Evolutionary conservation across 1,284 basidiomycete genomes (phyloP), one percentile per base, ranked within the genome.

Genomic region (Rhodotorula mucilaginosa): DNA sequence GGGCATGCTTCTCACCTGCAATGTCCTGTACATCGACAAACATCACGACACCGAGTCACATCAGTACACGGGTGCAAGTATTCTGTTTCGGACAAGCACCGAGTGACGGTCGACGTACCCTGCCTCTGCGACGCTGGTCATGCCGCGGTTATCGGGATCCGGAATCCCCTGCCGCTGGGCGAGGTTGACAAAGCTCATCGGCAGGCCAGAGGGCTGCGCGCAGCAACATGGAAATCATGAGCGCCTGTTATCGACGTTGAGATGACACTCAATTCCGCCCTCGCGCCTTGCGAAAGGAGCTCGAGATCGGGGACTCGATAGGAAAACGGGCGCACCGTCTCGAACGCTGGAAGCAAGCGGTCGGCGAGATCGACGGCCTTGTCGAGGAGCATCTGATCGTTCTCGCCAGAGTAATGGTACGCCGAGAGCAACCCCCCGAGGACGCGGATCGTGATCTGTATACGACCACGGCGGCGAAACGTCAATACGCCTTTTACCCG

Each of bases 351-450:
- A n/a, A 95, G 83, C 21, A 98, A 86, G 15, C 94, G 87, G 75
- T 93, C 88, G 16, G 88, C 95, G 3, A 97, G 86, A 74, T 96
- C 92, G 16, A 85, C 82, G 1, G 93, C 91, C 70, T 87, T 87
- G 51, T 88, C 84, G 26, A 97, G 86, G 80, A 88, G 93, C 12
- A 95, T 78, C 7, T 82, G 75, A 69, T 92, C 89, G 23, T 76
- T 79, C 59, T 72, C 67, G 2, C 79, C 81, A 0, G 82, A 79
- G 18, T 94, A 85, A 78, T 92, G 87, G 79, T 92, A 88, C 0
- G 93, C 90, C 1, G 93, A 88, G 1, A 97, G 85, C 1, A 98
- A 83, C 15, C 91, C 92, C 18, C 91, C 91, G 2, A 93, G 83
- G 3, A 92, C 85, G 29, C 92, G 88, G 61, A 93, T 93, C 0